Percentiles rank a stretch among this genome's conserved stretches.
phyloP scores from a whole-genome alignment of 164 flowering plant genomes.

The Hamamelis virginiana region DNA sequence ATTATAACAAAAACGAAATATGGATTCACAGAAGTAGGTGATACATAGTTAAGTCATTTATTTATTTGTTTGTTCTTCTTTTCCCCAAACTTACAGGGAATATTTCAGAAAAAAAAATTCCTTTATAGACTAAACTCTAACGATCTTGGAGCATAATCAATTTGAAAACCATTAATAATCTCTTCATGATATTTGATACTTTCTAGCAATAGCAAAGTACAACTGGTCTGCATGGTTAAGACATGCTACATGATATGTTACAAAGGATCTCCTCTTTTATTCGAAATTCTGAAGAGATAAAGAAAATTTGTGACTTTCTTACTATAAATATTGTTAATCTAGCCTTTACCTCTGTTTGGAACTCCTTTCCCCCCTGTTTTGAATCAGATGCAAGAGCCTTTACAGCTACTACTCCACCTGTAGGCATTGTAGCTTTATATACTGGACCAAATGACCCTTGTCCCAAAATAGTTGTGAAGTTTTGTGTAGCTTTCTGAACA shows the following conservation, averaged over 20 bases:
- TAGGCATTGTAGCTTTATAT: slow-evolving; percentile 75
- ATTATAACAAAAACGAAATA: neutral
- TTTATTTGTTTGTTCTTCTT: neutral
- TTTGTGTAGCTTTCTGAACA: slow-evolving; percentile 88
- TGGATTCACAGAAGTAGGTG: neutral
- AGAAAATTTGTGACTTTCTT: too few relatives aligned
- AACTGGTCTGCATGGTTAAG: too few relatives aligned
- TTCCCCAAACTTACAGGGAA: neutral
- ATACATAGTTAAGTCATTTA: neutral
- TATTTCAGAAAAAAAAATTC: neutral
- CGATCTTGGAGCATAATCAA: neutral
- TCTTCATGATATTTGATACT: neutral
- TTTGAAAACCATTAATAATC: too few relatives aligned
- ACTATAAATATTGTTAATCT: neutral
- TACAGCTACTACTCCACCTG: slow-evolving; percentile 67
- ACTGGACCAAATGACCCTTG: slow-evolving; percentile 98
- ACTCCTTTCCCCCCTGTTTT: slow-evolving; percentile 84
- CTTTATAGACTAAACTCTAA: neutral
- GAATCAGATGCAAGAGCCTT: slow-evolving; percentile 89
- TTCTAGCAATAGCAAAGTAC: neutral
- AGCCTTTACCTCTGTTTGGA: slow-evolving; percentile 81
- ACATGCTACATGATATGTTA: too few relatives aligned
- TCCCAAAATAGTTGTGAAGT: slow-evolving; percentile 84
- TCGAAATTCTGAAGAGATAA: too few relatives aligned
- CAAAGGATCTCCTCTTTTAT: too few relatives aligned